phyloP scores from a whole-genome alignment of 768 basidiomycete genomes.

The Amanita rimosa region DNA sequence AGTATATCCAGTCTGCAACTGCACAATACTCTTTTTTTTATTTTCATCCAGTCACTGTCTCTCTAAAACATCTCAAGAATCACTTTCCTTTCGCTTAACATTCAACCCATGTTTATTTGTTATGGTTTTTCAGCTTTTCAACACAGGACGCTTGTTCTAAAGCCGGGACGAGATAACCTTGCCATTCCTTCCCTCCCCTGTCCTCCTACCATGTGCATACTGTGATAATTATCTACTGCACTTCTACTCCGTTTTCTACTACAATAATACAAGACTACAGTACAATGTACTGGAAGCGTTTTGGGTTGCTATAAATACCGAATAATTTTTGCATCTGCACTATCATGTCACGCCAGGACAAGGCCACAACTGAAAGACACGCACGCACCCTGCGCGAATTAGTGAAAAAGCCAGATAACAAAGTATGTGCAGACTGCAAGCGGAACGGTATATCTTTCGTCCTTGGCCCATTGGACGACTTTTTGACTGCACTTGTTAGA shows the following conservation, averaged over 20 bases:
- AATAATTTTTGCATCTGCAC: constrained; percentile 5
- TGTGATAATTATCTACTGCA: constrained; percentile 6
- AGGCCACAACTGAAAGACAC: constrained; percentile 73
- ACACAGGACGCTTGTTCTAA: neutral
- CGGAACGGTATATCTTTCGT: constrained; percentile 61
- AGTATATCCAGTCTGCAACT: constrained; percentile 12
- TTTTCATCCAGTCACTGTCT: neutral
- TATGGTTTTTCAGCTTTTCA: constrained; percentile 1
- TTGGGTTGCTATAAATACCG: neutral
- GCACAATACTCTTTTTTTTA: constrained; percentile 4
- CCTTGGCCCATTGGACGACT: neutral
- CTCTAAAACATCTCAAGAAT: constrained; percentile 6
- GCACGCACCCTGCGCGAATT: constrained; percentile 74
- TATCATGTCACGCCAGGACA: constrained; percentile 59
- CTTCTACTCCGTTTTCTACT: neutral
- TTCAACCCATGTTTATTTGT: constrained; percentile 3
- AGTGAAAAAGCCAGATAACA: constrained; percentile 85
- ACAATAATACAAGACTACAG: neutral
- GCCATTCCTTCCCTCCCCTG: neutral
- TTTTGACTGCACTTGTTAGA: constrained; percentile 35
- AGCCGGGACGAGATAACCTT: neutral
- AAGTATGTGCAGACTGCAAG: constrained; percentile 93
- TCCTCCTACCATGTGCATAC: neutral
- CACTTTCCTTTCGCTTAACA: neutral
- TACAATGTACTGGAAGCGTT: constrained; percentile 3